Base-by-base conservation (phyloP, 2,329 filamentous ascomycete genomes). In the Penicillium sp. region DNA sequence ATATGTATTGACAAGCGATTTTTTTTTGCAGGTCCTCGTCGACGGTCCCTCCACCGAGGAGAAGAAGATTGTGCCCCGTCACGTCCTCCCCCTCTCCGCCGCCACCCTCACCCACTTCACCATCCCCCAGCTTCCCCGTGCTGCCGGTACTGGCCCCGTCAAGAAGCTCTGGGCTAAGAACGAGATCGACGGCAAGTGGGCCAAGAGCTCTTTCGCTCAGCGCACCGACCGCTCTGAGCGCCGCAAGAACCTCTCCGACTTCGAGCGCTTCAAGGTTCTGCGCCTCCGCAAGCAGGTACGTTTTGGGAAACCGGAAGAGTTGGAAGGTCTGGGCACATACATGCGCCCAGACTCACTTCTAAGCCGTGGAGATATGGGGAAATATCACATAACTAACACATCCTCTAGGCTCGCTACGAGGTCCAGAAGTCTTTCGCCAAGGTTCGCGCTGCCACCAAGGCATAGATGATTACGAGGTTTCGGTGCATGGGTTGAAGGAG, bases 191-290 rank as follows among this genome's bases (percentile, higher is more conserved):
- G 79, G 85, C 77, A 95, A 95, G 84, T 97, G 92, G 89, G 86
- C 88, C 76, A 84, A 90, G 81, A 92, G 86, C 84, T 86, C 86
- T 79, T 96, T 89, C 88, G 91, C 92, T 74, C 94, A 99, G 90
- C 92, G 91, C 86, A 87, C 89, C 76, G 86, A 87, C 69, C 88
- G 90, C 81, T 84, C 85, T 72, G 84, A 90, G 80, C 89, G 90
- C 83, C 89, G 94, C 84, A 89, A 88, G 83, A 86, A 86, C 73
- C 84, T 99, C 68, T 95, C 88, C 81, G 94, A 99, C 86, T 99
- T 99, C 77, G 94, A 99, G 85, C 89, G 94, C 79, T 99, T 97
- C 91, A 97, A 99, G 90, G 94, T 97, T 73, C 85, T 97, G 87
- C 88, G 93, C 81, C 85, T 97, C 82, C 95, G 93, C 89, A 99